These are phyloP conservation scores for Sporothrix globosa DNA, from an alignment of 2,329 filamentous ascomycete genomes.

Conservation along the genomic window DNA sequence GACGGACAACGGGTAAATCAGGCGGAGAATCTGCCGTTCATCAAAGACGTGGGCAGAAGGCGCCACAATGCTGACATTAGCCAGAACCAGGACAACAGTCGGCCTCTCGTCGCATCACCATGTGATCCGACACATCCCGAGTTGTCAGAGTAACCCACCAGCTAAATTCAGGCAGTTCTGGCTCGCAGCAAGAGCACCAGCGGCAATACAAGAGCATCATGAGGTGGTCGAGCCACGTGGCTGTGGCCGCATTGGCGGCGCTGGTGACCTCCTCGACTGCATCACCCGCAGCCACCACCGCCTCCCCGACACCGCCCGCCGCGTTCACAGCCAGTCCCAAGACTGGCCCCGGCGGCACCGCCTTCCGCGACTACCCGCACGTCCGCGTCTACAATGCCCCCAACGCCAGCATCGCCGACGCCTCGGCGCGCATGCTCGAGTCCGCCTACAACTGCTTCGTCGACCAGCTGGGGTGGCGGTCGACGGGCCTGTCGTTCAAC, in stretches of 20 bases:
- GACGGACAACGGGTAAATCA: constrained; percentile 6
- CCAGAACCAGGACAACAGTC: background rate
- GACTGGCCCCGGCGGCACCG: constrained; percentile 42
- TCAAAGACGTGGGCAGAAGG: no score
- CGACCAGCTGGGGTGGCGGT: constrained; percentile 43
- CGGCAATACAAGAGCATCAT: background rate
- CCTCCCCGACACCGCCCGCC: background rate
- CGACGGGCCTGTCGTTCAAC: constrained; percentile 43
- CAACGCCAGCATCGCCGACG: constrained; percentile 40
- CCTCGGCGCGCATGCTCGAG: constrained; percentile 49
- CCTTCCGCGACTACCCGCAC: constrained; percentile 46
- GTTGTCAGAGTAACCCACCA: no score
- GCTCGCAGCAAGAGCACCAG: no score
- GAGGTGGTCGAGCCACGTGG: background rate
- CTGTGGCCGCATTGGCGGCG: background rate
- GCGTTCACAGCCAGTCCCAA: constrained; percentile 10
- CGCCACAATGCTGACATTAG: background rate
- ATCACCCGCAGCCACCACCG: background rate
- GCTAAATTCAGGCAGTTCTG: no score
- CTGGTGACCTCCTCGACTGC: background rate
- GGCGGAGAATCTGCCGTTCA: background rate
- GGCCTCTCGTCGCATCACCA: no score
- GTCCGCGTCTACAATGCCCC: constrained; percentile 47
- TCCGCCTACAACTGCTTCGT: constrained; percentile 48
- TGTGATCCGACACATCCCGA: no score